Evolutionary conservation across 2,329 filamentous ascomycete species (phyloP), one percentile per base, ranked within the genome.

Genomic region (Ilyonectria mors-panacis): DNA sequence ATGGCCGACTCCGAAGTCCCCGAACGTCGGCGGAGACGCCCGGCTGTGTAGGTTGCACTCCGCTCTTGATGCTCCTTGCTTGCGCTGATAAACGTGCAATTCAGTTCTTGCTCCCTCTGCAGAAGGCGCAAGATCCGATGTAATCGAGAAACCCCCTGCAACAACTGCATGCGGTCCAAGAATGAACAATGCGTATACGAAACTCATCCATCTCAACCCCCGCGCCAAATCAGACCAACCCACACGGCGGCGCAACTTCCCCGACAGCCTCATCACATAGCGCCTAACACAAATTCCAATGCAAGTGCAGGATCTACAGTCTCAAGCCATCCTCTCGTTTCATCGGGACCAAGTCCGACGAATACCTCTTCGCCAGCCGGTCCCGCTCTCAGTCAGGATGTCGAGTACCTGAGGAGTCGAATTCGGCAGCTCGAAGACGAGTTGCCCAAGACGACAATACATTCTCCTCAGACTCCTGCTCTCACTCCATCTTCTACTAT

Each of bases 91-190:
- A 4, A 42, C 3, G 4, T 12, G 4, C 6, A 21, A 5, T 19
- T 6, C 39, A 82, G 83, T 6, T 81, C 83, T 1, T 85, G 83
- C 63, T 75, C 78, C 9, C 76, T 82, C 6, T 85, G 83, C 63
- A 76, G 83, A 10, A 77, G 76, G n/a, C 81, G 83, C 56, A 85
- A 85, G 67, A 79, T 84, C 17, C 77, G 79, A n/a, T 85, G 83
- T 61, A 79, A 85, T 61, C 77, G 81, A 35, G 76, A 80, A 26
- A 70, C 69, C 4, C 83, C 83, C 0, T 85, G 83, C 65, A 77
- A 75, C 64, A 84, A 84, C 64, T 85, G 83, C 57, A 63, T 80
- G 4, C 77, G 78, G 8, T 80, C 82, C n/a, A 79, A 76, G 60
- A 79, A 67, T 5, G 74, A 72, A 2, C 69, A 73, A 4, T 84